Conservation (phyloP, 371 early-diverging fungal genomes). For the Lichtheimia corymbifera region DNA sequence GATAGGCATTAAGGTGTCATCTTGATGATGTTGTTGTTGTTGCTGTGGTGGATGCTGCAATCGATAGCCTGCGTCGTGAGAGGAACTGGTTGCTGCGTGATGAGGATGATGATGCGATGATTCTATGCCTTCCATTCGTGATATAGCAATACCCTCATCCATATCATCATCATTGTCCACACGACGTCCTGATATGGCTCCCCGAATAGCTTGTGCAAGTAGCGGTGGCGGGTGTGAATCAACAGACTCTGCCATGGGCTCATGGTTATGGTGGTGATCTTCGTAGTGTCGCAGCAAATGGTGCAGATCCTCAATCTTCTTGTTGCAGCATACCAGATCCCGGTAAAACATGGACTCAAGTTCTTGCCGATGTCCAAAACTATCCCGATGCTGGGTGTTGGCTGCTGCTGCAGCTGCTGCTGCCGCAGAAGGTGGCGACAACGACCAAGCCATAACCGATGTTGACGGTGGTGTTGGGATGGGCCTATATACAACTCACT, state of each 20-base stretch:
- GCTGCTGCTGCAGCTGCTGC: slow-evolving; percentile 12
- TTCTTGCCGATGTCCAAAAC: slow-evolving; percentile 67
- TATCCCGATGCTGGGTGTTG: slow-evolving; percentile 61
- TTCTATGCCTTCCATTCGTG: neutral
- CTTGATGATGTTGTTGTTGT: neutral
- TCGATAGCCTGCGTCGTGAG: neutral
- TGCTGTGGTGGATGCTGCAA: neutral
- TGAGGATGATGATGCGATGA: neutral
- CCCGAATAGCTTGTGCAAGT: neutral
- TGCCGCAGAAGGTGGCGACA: slow-evolving; percentile 8
- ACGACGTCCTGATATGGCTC: neutral
- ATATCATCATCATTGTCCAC: too few relatives aligned
- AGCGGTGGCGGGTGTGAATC: neutral
- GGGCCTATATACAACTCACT: neutral
- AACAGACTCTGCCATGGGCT: neutral
- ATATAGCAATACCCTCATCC: too few relatives aligned
- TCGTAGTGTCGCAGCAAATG: slow-evolving; percentile 93
- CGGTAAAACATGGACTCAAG: slow-evolving; percentile 87
- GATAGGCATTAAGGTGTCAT: neutral
- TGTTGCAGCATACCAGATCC: slow-evolving; percentile 91
- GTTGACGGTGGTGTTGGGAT: neutral
- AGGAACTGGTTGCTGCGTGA: neutral
- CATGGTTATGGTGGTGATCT: slow-evolving; percentile 59
- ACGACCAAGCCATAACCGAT: slow-evolving; percentile 8
- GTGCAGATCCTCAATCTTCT: slow-evolving; percentile 79